These are phyloP conservation scores for Pythium myriotylum DNA, from an alignment of 352 stramenopile genomes.

Conservation along the genomic window DNA sequence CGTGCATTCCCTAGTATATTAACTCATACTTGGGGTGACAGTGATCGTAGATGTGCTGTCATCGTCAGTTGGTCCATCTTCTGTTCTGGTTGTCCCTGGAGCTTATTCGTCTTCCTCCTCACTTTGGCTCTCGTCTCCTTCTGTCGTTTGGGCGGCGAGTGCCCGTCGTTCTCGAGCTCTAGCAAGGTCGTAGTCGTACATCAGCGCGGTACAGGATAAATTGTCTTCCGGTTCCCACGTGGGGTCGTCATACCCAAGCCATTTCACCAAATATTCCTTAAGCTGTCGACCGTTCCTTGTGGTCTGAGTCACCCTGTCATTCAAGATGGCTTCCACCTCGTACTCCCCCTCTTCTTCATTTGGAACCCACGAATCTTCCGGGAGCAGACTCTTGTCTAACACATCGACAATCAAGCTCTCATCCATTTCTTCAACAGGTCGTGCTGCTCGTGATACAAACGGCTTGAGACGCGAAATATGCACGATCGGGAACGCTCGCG, in stretches of 20 bases:
- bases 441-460: conserved; percentile 1
- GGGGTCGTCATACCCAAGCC: conserved; percentile 20
- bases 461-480: conserved; percentile 20
- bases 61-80: no score
- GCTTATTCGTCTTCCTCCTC: no score
- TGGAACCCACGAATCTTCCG: conserved; percentile 22
- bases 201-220: conserved; percentile 18
- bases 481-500: neutral
- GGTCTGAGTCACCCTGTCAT: neutral
- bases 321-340: conserved; percentile 18
- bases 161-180: no score
- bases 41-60: no score
- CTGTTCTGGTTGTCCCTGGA: no score
- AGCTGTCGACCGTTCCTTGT: conserved; percentile 19
- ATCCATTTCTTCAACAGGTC: neutral
- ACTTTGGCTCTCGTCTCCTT: no score
- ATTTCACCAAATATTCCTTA: conserved; percentile 32
- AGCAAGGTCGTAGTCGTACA: no score
- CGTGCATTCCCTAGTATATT: no score
- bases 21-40: no score
- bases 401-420: neutral
- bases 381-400: conserved; percentile 12
- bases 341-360: conserved; percentile 13
- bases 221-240: conserved; percentile 28
- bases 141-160: no score